Conservation (phyloP, 2,329 filamentous ascomycete species). For the Paramyrothecium sp. region DNA sequence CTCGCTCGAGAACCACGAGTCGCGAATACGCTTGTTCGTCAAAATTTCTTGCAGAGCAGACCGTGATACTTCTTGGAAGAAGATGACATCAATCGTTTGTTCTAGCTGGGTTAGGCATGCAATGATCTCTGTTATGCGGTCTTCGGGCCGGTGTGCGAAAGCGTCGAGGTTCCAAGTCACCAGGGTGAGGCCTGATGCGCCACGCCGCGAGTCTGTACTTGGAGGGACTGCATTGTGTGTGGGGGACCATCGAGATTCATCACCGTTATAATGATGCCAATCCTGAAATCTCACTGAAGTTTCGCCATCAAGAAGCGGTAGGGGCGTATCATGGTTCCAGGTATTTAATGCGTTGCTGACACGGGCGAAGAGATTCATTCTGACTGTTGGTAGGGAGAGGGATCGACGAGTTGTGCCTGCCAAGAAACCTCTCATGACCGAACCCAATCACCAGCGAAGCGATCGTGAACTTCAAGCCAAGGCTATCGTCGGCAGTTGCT, state of each 20-base stretch:
- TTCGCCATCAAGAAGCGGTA: neutral
- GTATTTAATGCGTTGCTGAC: neutral
- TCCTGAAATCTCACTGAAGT: neutral
- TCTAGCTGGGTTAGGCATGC: conserved; percentile 12
- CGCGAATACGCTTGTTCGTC: conserved; percentile 18
- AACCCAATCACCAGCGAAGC: too few species aligned
- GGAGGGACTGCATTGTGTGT: neutral
- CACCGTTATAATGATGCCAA: neutral
- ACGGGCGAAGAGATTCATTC: too few species aligned
- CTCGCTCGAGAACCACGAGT: conserved; percentile 29
- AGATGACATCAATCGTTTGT: conserved; percentile 25
- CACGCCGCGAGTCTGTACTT: neutral
- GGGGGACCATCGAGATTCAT: neutral
- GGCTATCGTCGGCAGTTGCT: too few species aligned
- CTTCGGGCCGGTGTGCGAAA: conserved; percentile 5
- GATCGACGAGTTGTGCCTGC: too few species aligned
- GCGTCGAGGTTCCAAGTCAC: conserved; percentile 32
- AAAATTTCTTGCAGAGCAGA: conserved; percentile 21
- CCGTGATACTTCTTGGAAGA: conserved; percentile 31
- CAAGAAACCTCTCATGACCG: too few species aligned
- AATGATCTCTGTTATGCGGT: conserved; percentile 24
- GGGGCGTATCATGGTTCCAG: neutral
- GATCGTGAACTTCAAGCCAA: too few species aligned
- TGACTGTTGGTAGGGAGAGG: too few species aligned
- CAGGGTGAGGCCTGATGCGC: conserved; percentile 10